Conservation (phyloP, 2,329 filamentous ascomycete genomes). For the Colletotrichum sojae region DNA sequence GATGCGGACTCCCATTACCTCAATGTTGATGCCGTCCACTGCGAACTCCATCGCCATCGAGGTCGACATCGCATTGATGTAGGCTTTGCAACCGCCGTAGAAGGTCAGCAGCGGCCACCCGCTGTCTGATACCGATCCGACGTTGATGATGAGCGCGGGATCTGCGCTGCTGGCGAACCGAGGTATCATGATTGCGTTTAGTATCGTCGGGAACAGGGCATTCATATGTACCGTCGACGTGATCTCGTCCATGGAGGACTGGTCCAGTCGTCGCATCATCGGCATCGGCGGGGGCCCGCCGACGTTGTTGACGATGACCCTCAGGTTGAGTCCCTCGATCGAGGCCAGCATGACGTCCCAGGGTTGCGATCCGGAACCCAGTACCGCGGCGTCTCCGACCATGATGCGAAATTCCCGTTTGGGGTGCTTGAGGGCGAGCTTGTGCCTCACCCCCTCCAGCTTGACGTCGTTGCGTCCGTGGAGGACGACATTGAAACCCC, state of each 20-base stretch:
- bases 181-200: slow-evolving; percentile 25
- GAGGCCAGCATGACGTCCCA: slow-evolving; percentile 35
- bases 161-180: slow-evolving; percentile 8
- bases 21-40: slow-evolving; percentile 29
- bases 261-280: slow-evolving; percentile 29
- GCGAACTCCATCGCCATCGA: slow-evolving; percentile 24
- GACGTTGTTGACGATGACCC: slow-evolving; percentile 44
- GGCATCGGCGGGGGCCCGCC: slow-evolving; percentile 30
- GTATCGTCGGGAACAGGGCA: slow-evolving; percentile 36
- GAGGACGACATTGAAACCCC: slow-evolving; percentile 69
- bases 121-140: slow-evolving; percentile 31
- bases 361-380: slow-evolving; percentile 12
- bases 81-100: slow-evolving; percentile 38
- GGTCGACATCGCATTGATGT: slow-evolving; percentile 25
- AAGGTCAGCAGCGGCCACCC: slow-evolving; percentile 33
- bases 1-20: slow-evolving; percentile 31
- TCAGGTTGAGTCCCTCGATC: slow-evolving; percentile 40
- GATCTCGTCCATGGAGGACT: slow-evolving; percentile 19
- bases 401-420: slow-evolving; percentile 54
- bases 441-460: slow-evolving; percentile 56
- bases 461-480: slow-evolving; percentile 69
- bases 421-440: slow-evolving; percentile 58
- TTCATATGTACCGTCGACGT: slow-evolving; percentile 32
- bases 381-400: slow-evolving; percentile 58
- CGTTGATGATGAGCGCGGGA: slow-evolving; percentile 37